Evolutionary conservation across 73 alveolate genomes (phyloP), one percentile per base, ranked within the genome.

Genomic region (Paraurostyla sp.): DNA sequence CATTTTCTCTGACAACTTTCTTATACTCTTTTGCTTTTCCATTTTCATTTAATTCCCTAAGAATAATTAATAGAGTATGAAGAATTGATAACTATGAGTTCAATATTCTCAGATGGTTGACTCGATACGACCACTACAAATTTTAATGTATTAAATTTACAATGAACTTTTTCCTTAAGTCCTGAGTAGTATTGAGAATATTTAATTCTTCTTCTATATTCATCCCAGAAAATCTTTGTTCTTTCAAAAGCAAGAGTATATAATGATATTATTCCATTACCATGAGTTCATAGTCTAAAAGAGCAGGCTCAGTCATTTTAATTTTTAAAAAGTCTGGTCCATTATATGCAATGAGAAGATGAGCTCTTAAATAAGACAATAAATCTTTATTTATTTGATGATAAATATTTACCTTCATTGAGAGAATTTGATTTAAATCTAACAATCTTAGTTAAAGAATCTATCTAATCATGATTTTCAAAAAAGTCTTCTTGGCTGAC

Each of bases 321-420:
- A 83, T 83, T 29, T 63, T 63, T 25, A 36, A 1, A 4, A 83
- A 25, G 40, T 65, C 75, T 0, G 48, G 41, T 20, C 92, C 92
- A n/a, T 83, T 11, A 35, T 63, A 63, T 30, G 13, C 58, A 1
- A 83, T 62, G 13, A 83, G 76, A 2, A 40, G 45, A 42, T 83
- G 80, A 43, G 92, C 92, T 43, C 92, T 60, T 33, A 83, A 45
- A 65, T 83, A 62, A 27, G 92, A 43, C 36, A 83, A 45, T 27
- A 83, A 45, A 42, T 83, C 92, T 83, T 27, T 16, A 57, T 6
- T 11, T 36, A 30, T 40, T 13, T 3, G 29, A 18, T 51, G 4
- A 78, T 35, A 29, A 32, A 18, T n/a, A 9, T 13, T 0, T 83
- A 83, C 92, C 85, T 65, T 83, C 85, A 63, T 62, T 65, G n/a